These are phyloP conservation scores for Rhododendron mucronatum DNA, from an alignment of 148 eudicot genomes.

Conservation along the genomic window DNA sequence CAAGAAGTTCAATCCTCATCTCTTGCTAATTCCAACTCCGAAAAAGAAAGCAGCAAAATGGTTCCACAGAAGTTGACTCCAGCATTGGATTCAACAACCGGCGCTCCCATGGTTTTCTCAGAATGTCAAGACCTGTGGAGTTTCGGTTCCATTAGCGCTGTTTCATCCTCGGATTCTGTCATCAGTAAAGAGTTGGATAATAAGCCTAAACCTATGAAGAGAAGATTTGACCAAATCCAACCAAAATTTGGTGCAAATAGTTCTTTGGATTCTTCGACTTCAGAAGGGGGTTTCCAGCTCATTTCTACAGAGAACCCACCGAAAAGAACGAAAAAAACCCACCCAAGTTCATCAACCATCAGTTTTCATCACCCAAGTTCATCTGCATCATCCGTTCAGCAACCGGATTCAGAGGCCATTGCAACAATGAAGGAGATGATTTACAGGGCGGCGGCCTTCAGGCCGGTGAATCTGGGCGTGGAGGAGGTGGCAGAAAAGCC, in stretches of 20 bases:
- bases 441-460: constrained; percentile 70
- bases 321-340: constrained; percentile 8
- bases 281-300: constrained; percentile 6
- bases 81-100: constrained; percentile 20
- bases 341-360: constrained; percentile 46
- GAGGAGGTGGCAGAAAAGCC: constrained; percentile 53
- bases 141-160: background rate
- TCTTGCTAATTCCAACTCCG: background rate
- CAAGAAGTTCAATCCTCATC: background rate
- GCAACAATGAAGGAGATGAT: constrained; percentile 90
- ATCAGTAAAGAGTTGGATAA: background rate
- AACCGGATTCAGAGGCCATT: constrained; percentile 76
- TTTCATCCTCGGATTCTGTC: background rate
- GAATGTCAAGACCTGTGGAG: constrained; percentile 26
- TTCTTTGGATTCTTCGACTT: background rate
- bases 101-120: constrained; percentile 23
- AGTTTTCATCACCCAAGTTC: constrained; percentile 52
- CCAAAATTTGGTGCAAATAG: background rate
- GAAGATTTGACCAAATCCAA: background rate
- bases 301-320: constrained; percentile 8
- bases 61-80: background rate
- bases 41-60: constrained; percentile 5
- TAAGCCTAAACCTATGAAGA: background rate
- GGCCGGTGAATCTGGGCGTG: constrained; percentile 67
- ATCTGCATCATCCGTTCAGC: constrained; percentile 22